Evolutionary conservation across 73 alveolate genomes (phyloP).

Genomic region (Paramecium biaurelia): DNA sequence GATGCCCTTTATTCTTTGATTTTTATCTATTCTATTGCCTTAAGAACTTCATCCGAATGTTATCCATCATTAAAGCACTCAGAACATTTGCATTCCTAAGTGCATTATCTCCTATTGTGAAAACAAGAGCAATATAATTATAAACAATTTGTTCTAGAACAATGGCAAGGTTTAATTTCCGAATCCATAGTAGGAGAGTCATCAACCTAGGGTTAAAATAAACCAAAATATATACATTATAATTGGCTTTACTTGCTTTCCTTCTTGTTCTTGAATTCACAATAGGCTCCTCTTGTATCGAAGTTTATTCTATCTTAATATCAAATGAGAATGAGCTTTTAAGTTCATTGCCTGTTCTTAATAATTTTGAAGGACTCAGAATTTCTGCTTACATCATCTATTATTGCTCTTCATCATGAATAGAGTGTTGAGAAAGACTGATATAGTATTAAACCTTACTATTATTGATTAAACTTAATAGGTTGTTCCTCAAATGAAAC

Average conservation of each 20-base stretch:
- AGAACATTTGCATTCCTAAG: neutral
- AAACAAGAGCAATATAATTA: conserved; percentile 29
- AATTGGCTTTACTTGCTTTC: conserved; percentile 1
- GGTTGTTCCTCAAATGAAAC: neutral
- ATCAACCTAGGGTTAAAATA: neutral
- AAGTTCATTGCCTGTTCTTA: neutral
- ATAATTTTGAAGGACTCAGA: neutral
- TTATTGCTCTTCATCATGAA: neutral
- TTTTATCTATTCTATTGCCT: conserved; percentile 15
- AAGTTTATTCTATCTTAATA: neutral
- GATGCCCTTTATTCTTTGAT: conserved; percentile 27
- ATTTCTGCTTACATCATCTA: neutral
- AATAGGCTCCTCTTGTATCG: neutral
- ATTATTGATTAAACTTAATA: neutral
- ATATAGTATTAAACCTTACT: neutral
- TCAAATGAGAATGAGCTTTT: neutral
- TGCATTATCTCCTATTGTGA: neutral
- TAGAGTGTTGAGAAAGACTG: neutral
- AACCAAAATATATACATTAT: neutral
- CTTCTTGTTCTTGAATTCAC: neutral
- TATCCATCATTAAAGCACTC: conserved; percentile 25
- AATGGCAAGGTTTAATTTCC: neutral
- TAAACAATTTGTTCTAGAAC: neutral
- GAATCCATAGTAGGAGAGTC: neutral
- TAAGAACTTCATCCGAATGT: neutral